Percentiles rank a stretch among this genome's conserved stretches.
phyloP scores from a whole-genome alignment of 495 filamentous ascomycete species.

The Acidomyces sp. region DNA sequence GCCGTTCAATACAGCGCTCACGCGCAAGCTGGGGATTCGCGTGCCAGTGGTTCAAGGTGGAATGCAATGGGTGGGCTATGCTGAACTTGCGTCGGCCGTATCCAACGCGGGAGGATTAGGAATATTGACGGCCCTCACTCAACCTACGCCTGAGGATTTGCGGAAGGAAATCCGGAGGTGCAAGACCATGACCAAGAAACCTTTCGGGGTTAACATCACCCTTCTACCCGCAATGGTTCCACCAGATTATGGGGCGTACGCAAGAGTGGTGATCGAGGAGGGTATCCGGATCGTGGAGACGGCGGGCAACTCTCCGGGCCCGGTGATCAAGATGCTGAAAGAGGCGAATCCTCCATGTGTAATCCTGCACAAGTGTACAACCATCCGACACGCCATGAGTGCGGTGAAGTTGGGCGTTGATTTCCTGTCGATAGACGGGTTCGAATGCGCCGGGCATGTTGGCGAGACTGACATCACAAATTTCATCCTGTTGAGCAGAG shows the following conservation, averaged over 20 bases:
- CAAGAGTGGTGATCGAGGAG: conserved; percentile 83
- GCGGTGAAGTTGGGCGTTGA: conserved; percentile 93
- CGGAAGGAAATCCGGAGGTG: conserved; percentile 86
- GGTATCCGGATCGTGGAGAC: conserved; percentile 93
- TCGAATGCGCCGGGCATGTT: conserved; percentile 94
- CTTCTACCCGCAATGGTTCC: conserved; percentile 81
- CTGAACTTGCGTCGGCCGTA: conserved; percentile 84
- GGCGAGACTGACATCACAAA: conserved; percentile 96
- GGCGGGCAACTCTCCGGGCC: conserved; percentile 85
- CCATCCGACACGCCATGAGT: conserved; percentile 81
- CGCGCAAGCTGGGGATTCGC: conserved; percentile 74
- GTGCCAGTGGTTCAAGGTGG: conserved; percentile 97
- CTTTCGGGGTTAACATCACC: conserved; percentile 94
- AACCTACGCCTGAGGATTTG: conserved; percentile 83
- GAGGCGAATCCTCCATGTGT: conserved; percentile 46
- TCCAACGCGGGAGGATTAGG: conserved; percentile 91
- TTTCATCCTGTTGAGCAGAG: conserved; percentile 80
- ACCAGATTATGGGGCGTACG: conserved; percentile 85
- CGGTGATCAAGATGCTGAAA: conserved; percentile 83
- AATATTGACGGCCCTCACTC: conserved; percentile 84
- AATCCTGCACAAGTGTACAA: conserved; percentile 95
- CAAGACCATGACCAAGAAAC: conserved; percentile 68
- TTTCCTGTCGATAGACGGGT: conserved; percentile 92
- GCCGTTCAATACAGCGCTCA: conserved; percentile 88
- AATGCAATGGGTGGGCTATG: conserved; percentile 88